phyloP scores from a whole-genome alignment of 2,329 filamentous ascomycete genomes.

The Fusarium oligoseptatum region DNA sequence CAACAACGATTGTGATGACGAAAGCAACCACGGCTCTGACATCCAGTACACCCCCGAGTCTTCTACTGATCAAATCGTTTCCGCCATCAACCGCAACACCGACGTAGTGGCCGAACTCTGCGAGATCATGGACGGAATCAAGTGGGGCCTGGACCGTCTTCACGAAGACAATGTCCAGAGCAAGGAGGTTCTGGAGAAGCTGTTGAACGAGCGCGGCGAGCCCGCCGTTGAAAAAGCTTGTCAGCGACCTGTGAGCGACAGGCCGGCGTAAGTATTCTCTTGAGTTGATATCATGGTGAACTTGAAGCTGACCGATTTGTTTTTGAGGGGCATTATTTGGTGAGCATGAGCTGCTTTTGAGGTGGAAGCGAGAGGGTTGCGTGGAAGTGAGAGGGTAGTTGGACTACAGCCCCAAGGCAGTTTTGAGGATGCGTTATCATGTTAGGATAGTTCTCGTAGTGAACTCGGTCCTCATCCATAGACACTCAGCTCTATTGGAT shows the following conservation, averaged over 20 bases:
- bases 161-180: neutral
- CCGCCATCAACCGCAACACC: neutral
- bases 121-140: neutral
- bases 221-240: too few species aligned
- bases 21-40: neutral
- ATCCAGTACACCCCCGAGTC: neutral
- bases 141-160: neutral
- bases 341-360: neutral
- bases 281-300: neutral
- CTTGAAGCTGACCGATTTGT: neutral
- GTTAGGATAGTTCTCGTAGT: neutral
- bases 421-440: neutral
- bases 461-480: neutral
- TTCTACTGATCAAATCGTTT: neutral
- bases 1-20: neutral
- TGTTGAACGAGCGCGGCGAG: neutral
- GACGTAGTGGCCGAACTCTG: neutral
- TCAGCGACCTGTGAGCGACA: too few species aligned
- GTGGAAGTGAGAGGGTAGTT: neutral
- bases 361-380: neutral
- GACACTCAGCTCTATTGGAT: neutral
- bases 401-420: neutral
- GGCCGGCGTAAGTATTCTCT: neutral
- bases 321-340: neutral
- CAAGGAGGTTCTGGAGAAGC: neutral